Evolutionary conservation across 148 eudicot species (phyloP), one percentile per base, ranked within the genome.

Genomic region (Suaeda aralocaspica): DNA sequence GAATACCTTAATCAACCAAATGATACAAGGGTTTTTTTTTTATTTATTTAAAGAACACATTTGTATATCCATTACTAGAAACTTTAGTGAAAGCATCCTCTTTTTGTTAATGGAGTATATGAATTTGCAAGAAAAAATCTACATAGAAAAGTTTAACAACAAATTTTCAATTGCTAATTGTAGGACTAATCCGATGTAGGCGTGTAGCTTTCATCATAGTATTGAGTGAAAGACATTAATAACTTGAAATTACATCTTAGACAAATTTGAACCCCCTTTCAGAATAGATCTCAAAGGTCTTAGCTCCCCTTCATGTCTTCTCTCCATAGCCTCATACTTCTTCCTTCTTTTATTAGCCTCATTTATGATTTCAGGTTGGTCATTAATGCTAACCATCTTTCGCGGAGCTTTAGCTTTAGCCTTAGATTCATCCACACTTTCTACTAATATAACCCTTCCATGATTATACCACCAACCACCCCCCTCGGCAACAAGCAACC

Each of bases 321-420:
- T 52, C 68, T 73, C 69, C 29, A 69, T 8, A 5, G 29, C 29
- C 67, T 33, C 59, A 26, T 74, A n/a, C 77, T 75, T 81, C 77
- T 76, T 78, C 72, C 74, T 82, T 65, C 59, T 78, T 64, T 67
- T 75, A 59, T 63, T 75, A 59, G 70, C 59, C 41, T 48, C 53
- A 36, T 49, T 14, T 62, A 82, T 79, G 13, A 81, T 67, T 59
- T 83, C 85, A 3, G 81, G 80, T 26, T 79, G 77, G n/a, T 86
- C 83, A 42, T 81, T 86, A 19, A 86, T 81, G 68, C 89, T 86
- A 42, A 86, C 85, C 73, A 68, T 74, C 77, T 86, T 86, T 75
- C 74, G 75, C 19, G 82, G 79, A 24, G 67, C 72, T 62, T 42
- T 67, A 9, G 50, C 42, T 52, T 34, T 67, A 9, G 50, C 42